Evolutionary conservation across 805 yeast genomes (phyloP).

Genomic region (Starmerella apis): DNA sequence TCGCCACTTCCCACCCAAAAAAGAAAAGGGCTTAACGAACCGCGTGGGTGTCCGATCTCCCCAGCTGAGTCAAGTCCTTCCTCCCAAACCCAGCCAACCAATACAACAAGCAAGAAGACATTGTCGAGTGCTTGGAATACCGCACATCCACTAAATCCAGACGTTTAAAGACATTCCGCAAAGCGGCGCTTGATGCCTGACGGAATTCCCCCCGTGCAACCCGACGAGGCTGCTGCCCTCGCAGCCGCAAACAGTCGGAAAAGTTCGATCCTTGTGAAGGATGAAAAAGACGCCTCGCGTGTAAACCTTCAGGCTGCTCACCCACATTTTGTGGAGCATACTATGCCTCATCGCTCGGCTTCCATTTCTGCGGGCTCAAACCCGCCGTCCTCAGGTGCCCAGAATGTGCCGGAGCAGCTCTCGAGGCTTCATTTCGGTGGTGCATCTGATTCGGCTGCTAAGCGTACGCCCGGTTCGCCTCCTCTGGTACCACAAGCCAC

Average conservation of each 20-base stretch:
- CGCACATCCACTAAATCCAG: neutral
- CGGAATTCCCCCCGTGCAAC: neutral
- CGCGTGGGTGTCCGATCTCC: conserved; percentile 1
- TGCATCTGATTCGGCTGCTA: neutral
- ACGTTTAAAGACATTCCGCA: neutral
- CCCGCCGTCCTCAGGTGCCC: conserved; percentile 2
- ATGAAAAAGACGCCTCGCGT: conserved; percentile 16
- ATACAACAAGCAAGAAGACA: neutral
- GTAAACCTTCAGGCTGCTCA: conserved; percentile 18
- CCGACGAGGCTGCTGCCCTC: neutral
- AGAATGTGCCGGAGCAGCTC: conserved; percentile 6
- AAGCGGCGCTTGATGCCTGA: conserved; percentile 2
- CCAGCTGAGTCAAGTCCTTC: conserved; percentile 6
- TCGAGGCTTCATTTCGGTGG: conserved; percentile 11
- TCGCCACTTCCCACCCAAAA: neutral
- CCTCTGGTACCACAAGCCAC: neutral
- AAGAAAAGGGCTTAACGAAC: neutral
- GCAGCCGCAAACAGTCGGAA: conserved; percentile 15
- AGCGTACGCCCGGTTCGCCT: neutral
- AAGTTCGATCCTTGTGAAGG: conserved; percentile 25
- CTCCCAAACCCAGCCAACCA: conserved; percentile 4
- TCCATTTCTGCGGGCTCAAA: neutral
- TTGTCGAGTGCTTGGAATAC: neutral
- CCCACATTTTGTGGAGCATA: conserved; percentile 26
- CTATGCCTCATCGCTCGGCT: conserved; percentile 18